Percentiles rank a stretch among this genome's conserved stretches.
Conservation (phyloP, 345 rosid genomes). For the Rubroshorea leprosula region DNA sequence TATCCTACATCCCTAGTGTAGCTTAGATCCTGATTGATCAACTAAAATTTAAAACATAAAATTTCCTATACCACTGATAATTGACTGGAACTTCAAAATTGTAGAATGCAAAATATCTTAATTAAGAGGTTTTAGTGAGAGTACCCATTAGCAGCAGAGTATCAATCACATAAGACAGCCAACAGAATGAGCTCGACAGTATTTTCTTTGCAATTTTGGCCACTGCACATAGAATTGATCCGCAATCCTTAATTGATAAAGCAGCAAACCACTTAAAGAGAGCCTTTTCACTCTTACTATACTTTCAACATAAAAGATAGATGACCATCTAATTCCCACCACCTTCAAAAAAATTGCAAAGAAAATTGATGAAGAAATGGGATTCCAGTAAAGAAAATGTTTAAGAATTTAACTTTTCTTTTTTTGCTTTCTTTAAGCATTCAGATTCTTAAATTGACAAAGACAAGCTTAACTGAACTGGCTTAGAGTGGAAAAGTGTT, state of each 20-base stretch:
- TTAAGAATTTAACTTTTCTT: background rate
- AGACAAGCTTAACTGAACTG: background rate
- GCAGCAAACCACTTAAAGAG: constrained; percentile 78
- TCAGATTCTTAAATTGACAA: background rate
- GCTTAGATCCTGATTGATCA: too few species aligned
- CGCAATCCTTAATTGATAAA: constrained; percentile 65
- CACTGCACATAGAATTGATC: constrained; percentile 90
- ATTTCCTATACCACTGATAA: too few species aligned
- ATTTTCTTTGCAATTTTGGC: constrained; percentile 65
- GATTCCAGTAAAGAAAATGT: background rate
- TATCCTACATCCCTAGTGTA: too few species aligned
- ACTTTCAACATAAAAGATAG: constrained; percentile 76
- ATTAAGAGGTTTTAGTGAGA: too few species aligned
- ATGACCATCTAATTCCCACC: constrained; percentile 75
- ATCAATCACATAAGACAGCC: constrained; percentile 73
- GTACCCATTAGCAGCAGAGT: too few species aligned
- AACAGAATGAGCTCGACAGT: constrained; percentile 64
- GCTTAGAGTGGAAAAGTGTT: constrained; percentile 5
- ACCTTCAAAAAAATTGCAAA: constrained; percentile 40
- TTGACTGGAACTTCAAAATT: too few species aligned
- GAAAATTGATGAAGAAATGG: background rate
- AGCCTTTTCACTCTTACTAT: constrained; percentile 84
- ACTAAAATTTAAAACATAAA: too few species aligned
- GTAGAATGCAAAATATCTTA: too few species aligned
- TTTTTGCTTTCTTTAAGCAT: background rate